Evolutionary conservation across 176 grass and related monocot species (phyloP), one percentile per base, ranked within the genome.

Genomic region (Elaeis guineensis): DNA sequence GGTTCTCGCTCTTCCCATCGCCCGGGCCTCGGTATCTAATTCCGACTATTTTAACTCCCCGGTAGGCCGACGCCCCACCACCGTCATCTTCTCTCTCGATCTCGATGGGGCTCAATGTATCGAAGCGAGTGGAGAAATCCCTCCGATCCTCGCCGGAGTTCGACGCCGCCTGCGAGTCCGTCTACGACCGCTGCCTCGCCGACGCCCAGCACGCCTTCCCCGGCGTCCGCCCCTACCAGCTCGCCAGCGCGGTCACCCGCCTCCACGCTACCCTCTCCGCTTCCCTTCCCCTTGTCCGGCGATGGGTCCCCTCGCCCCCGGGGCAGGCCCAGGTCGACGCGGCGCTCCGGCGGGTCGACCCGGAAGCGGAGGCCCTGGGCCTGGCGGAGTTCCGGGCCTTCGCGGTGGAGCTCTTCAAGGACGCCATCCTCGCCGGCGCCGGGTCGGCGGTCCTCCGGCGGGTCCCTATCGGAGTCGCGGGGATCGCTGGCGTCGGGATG

Each of bases 141-240:
- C 66, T 86, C 61, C 75, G 64, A 52, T 65, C 72, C 7, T 65
- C 77, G 51, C 75, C 86, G 66, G 69, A 58, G 25, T 89, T 95
- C 75, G 59, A 64, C 71, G 65, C 65, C 62, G 72, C 63, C 58
- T 97, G 86, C 66, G 75, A 81, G 64, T 54, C 66, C 24, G 56
- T 78, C 63, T 98, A 83, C 63, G 72, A 75, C 55, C 62, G 62
- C 54, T 88, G 81, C 56, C 65, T 77, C 39, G 59, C 67, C 25
- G 76, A 76, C 56, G 79, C 72, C 17, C 76, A 83, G 74, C 76
- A 50, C 57, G 64, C 63, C 66, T 86, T 82, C 53, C 17, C 39
- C 8, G 73, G 82, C 49, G 83, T 93, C 67, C 83, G 62, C 17
- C 75, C 19, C 30, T 93, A 85, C 74, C 84, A 89, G 77, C 78